Evolutionary conservation across 306 rosid species (phyloP).

Genomic region (Macrotyloma uniflorum): DNA sequence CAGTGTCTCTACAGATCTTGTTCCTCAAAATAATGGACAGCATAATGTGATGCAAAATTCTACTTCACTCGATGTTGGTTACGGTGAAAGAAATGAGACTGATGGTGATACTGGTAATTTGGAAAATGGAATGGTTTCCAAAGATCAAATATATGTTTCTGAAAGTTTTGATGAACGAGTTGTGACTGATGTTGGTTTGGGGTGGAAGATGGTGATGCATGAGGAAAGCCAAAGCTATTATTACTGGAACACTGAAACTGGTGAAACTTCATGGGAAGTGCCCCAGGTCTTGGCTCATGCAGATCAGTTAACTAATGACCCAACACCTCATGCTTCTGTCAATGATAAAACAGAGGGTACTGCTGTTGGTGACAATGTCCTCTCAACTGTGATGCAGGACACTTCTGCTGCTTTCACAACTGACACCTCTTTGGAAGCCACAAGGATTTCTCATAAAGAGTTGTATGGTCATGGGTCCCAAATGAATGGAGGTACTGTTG

Average conservation of each 20-base stretch:
- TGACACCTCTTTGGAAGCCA: slow-evolving; percentile 39
- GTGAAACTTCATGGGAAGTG: slow-evolving; percentile 97
- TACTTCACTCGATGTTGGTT: slow-evolving; percentile 47
- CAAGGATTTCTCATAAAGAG: slow-evolving; percentile 42
- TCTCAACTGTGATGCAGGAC: slow-evolving; percentile 41
- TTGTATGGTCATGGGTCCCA: slow-evolving; percentile 51
- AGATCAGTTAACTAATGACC: slow-evolving; percentile 51
- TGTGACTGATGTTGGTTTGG: slow-evolving; percentile 60
- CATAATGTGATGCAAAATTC: slow-evolving; percentile 42
- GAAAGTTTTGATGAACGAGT: slow-evolving; percentile 50
- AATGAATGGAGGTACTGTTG: slow-evolving; percentile 45
- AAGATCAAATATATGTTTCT: slow-evolving; percentile 44
- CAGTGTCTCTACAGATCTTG: slow-evolving; percentile 40
- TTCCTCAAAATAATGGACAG: slow-evolving; percentile 50
- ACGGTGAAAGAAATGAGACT: slow-evolving; percentile 48
- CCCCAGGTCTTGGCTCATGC: slow-evolving; percentile 71
- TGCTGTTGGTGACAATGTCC: slow-evolving; percentile 38
- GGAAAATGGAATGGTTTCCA: slow-evolving; percentile 48
- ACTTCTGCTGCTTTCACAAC: slow-evolving; percentile 42
- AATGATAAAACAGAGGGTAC: slow-evolving; percentile 40
- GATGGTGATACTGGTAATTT: slow-evolving; percentile 39
- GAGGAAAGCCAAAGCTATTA: slow-evolving; percentile 84
- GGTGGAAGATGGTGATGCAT: slow-evolving; percentile 96
- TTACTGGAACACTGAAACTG: slow-evolving; percentile 94
- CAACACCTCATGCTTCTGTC: slow-evolving; percentile 36